These are phyloP conservation scores for Magnusiomyces clavatus DNA, from an alignment of 1,139 yeast genomes.

Conservation along the genomic window DNA sequence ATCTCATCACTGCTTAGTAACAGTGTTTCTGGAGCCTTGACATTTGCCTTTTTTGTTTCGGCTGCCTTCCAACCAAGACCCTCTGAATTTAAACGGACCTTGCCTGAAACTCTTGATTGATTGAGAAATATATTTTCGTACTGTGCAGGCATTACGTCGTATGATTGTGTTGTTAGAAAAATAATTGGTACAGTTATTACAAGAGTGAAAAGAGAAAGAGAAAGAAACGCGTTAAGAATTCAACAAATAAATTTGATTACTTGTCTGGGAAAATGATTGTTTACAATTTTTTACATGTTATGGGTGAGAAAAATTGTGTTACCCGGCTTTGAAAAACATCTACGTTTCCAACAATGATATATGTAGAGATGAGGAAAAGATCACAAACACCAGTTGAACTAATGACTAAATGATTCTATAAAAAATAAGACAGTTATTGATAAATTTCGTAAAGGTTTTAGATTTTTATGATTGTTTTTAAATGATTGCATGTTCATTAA, in stretches of 20 bases:
- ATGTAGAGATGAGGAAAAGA: no score
- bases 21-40: constrained; percentile 61
- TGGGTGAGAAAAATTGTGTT: no score
- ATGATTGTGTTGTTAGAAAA: neutral
- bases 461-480: no score
- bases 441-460: no score
- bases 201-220: neutral
- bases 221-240: neutral
- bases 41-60: constrained; percentile 37
- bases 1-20: constrained; percentile 80
- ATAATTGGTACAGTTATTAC: neutral
- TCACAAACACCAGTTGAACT: no score
- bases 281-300: neutral
- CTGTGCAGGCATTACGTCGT: constrained; percentile 35
- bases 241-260: neutral
- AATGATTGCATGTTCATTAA: no score
- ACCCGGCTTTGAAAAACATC: no score
- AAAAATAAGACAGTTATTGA: no score
- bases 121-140: constrained; percentile 84
- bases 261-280: neutral
- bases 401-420: no score
- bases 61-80: constrained; percentile 96
- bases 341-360: no score
- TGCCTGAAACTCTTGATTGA: constrained; percentile 76
- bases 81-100: constrained; percentile 88